Percentiles rank a stretch among this genome's conserved stretches.
phyloP scores from a whole-genome alignment of 2,329 filamentous ascomycete species.

The Curvularia sp. region DNA sequence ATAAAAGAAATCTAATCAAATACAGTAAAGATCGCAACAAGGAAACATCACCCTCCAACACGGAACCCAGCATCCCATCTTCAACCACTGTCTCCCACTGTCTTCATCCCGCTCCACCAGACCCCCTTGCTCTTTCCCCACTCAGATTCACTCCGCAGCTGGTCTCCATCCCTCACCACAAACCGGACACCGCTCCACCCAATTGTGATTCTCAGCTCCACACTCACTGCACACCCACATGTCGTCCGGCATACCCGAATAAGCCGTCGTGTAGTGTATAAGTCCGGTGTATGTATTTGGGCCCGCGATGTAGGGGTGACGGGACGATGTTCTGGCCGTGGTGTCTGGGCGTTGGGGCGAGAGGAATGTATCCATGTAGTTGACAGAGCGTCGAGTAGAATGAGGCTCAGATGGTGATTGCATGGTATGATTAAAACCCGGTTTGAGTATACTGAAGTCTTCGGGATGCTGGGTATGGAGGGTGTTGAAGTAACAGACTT shows the following conservation, averaged over 20 bases:
- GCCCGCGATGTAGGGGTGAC: background rate
- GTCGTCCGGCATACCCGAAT: conserved; percentile 6
- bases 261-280: background rate
- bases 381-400: background rate
- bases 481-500: background rate
- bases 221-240: conserved; percentile 24
- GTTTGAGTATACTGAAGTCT: background rate
- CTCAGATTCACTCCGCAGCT: background rate
- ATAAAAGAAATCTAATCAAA: too few relatives aligned
- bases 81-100: background rate
- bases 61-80: background rate
- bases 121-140: background rate
- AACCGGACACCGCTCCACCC: conserved; percentile 16
- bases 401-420: background rate
- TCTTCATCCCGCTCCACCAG: background rate
- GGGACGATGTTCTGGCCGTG: background rate
- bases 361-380: background rate
- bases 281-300: background rate
- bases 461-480: background rate
- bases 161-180: conserved; percentile 8
- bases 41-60: background rate
- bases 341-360: background rate
- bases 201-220: conserved; percentile 11
- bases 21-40: background rate
- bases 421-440: background rate